Base-by-base conservation (phyloP, 1,284 basidiomycete species). In the Pascua guehoae region DNA sequence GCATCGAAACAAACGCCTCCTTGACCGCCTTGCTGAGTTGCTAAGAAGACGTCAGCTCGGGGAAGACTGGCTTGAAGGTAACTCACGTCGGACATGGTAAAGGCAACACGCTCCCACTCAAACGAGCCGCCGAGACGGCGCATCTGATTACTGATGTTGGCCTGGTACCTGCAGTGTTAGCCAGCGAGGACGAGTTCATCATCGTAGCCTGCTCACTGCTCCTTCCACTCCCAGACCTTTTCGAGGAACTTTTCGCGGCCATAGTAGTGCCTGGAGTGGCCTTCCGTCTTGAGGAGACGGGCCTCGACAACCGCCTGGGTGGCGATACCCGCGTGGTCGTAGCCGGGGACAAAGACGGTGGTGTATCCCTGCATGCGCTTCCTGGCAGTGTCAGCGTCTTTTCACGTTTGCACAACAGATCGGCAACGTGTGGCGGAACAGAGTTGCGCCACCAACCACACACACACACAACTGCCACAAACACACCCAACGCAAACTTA, bases 241-340 rank as follows among this genome's bases (percentile, higher is more conserved):
- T 89, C 86, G 58, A 98, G 73, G 80, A 98, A 98, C 69, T 84
- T 86, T 68, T 96, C 92, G 53, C 96, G 85, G 2, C 96, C 96
- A 43, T 98, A 85, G 76, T 98, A 91, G 76, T 98, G 93, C 56
- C 95, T 81, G 2, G 89, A 89, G 79, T 88, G 82, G 14, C 91
- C 90, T 52, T 88, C 84, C 1, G 83, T 79, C 79, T 96, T 98
- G 78, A 86, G 88, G 54, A 98, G 71, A 40, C 94, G 84, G 77
- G 92, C 93, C 76, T 98, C 96, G 4, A 98, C 96, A 36, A 99
- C 95, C 49, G 91, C 92, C 77, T 99, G 96, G 0, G 96, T 98
- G 0, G 95, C 95, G 64, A 99, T 98, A 68, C 95, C 94, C 5
- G 96, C 96, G 72, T 99, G 96, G 77, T 99, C 96, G 71, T 94